These are phyloP conservation scores for Rutstroemia sp. DNA, from an alignment of 2,329 filamentous ascomycete species.

Conservation along the genomic window DNA sequence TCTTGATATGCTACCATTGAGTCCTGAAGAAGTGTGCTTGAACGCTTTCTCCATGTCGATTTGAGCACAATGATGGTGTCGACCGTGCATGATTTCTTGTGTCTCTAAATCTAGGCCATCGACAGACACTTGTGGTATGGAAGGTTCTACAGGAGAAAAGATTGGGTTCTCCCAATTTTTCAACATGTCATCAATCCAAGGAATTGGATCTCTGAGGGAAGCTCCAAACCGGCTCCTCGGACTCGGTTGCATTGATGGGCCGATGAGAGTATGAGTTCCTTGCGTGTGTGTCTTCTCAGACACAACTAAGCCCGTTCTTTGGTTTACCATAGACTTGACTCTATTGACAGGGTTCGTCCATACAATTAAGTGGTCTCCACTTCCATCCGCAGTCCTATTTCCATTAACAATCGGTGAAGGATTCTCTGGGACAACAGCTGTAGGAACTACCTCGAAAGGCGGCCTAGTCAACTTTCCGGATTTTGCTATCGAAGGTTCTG, in stretches of 20 bases:
- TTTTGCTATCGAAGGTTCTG: slow-evolving; percentile 33
- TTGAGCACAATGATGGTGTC: slow-evolving; percentile 23
- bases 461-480: slow-evolving; percentile 36
- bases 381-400: slow-evolving; percentile 15
- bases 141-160: slow-evolving; percentile 47
- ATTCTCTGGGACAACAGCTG: background rate
- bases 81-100: slow-evolving; percentile 19
- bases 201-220: slow-evolving; percentile 24
- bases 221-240: slow-evolving; percentile 13
- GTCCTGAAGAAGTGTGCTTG: slow-evolving; percentile 16
- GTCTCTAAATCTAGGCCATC: slow-evolving; percentile 24
- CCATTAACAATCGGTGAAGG: background rate
- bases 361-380: slow-evolving; percentile 32
- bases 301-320: slow-evolving; percentile 45
- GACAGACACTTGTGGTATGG: slow-evolving; percentile 37
- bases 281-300: slow-evolving; percentile 18
- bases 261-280: background rate
- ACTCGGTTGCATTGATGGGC: background rate
- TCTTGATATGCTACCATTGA: slow-evolving; percentile 51
- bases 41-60: slow-evolving; percentile 26
- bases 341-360: slow-evolving; percentile 59
- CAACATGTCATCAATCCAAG: slow-evolving; percentile 56
- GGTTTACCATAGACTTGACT: slow-evolving; percentile 42
- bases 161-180: slow-evolving; percentile 68
- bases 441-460: slow-evolving; percentile 36